A percentile compares a stretch with the other conserved stretches of the same genome.
Evolutionary conservation across 2,329 filamentous ascomycete species (phyloP).

Genomic region (Amylocarpus encephaloides): DNA sequence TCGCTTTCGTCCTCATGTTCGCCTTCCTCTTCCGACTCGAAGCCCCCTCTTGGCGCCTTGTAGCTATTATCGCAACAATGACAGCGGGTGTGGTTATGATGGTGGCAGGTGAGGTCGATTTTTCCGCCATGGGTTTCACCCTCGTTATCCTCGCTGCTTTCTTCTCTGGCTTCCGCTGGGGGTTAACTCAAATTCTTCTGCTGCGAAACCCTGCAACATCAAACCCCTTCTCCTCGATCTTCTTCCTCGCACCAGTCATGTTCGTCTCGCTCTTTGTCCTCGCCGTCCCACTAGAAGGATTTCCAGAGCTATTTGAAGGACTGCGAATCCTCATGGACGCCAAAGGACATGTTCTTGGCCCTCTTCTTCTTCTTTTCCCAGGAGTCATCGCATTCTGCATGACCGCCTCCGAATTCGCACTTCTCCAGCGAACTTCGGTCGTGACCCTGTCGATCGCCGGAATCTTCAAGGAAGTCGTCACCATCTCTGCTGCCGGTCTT

Average conservation of each 20-base stretch:
- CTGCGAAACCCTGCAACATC: slow-evolving; percentile 90
- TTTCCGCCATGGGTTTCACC: slow-evolving; percentile 78
- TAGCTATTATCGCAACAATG: slow-evolving; percentile 86
- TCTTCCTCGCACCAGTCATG: slow-evolving; percentile 97
- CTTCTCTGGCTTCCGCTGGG: slow-evolving; percentile 96
- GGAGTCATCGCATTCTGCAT: slow-evolving; percentile 90
- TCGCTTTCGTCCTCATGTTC: slow-evolving; percentile 92
- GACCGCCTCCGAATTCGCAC: slow-evolving; percentile 92
- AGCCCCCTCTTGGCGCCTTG: slow-evolving; percentile 75
- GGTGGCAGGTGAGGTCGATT: slow-evolving; percentile 92
- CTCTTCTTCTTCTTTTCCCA: slow-evolving; percentile 78
- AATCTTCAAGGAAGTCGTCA: slow-evolving; percentile 98
- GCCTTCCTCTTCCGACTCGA: slow-evolving; percentile 93
- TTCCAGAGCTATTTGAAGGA: slow-evolving; percentile 59
- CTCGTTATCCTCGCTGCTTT: slow-evolving; percentile 91
- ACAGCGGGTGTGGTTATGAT: slow-evolving; percentile 93
- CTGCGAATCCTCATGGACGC: slow-evolving; percentile 55
- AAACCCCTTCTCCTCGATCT: slow-evolving; percentile 95
- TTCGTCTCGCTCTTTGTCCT: slow-evolving; percentile 75
- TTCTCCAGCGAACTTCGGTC: slow-evolving; percentile 89
- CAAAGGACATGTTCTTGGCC: slow-evolving; percentile 61
- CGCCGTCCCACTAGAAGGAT: slow-evolving; percentile 80
- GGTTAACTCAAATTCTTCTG: slow-evolving; percentile 93
- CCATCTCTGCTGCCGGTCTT: slow-evolving; percentile 79
- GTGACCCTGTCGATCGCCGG: slow-evolving; percentile 95